These are phyloP conservation scores for Multifurca ochricompacta DNA, from an alignment of 768 basidiomycete genomes.

Conservation along the genomic window DNA sequence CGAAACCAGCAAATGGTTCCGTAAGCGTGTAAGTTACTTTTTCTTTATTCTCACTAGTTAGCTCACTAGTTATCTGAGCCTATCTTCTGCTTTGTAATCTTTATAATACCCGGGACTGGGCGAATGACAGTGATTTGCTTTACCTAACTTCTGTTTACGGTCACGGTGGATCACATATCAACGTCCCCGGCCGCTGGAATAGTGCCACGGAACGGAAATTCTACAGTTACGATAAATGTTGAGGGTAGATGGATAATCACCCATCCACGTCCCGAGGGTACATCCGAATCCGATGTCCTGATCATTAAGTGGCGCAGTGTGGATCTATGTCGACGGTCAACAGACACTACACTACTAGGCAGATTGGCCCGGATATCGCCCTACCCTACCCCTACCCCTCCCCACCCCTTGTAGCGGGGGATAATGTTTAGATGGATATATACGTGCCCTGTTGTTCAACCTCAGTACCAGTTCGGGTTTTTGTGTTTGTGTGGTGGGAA, in stretches of 20 bases:
- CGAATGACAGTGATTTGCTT: not conserved
- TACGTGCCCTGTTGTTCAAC: too few species aligned
- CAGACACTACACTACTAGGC: too few species aligned
- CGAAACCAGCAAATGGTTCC: slow-evolving; percentile 5
- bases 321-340: too few species aligned
- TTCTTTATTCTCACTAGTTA: too few species aligned
- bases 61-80: not conserved
- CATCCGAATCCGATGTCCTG: not conserved
- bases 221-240: not conserved
- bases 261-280: not conserved
- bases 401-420: too few species aligned
- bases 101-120: not conserved
- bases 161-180: not conserved
- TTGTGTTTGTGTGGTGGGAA: too few species aligned
- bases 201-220: slow-evolving; percentile 7
- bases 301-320: too few species aligned
- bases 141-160: not conserved
- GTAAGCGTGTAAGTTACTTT: slow-evolving; percentile 1
- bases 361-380: too few species aligned
- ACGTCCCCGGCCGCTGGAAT: not conserved
- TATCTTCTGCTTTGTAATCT: not conserved
- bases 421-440: too few species aligned
- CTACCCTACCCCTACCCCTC: too few species aligned
- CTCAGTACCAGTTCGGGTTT: too few species aligned
- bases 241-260: not conserved